These are phyloP conservation scores for Stemphylium lycopersici DNA, from an alignment of 2,329 filamentous ascomycete species.

Conservation along the genomic window DNA sequence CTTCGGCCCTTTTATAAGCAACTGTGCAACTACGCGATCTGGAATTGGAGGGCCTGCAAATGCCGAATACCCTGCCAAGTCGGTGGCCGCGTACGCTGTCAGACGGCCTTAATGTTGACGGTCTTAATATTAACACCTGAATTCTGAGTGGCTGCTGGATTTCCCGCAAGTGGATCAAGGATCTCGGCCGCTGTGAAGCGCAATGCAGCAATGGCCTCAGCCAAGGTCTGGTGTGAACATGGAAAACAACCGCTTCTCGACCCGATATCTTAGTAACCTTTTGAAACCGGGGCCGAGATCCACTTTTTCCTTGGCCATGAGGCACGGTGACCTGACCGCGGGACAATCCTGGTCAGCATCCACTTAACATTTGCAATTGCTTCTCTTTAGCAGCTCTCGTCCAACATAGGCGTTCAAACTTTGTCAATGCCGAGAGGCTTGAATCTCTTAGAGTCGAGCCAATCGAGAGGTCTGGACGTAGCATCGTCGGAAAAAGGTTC, in stretches of 20 bases:
- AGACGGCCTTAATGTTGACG: neutral
- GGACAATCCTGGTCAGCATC: neutral
- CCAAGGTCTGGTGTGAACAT: neutral
- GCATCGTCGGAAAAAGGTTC: neutral
- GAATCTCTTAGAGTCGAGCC: neutral
- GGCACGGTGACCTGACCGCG: constrained; percentile 3
- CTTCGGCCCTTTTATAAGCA: neutral
- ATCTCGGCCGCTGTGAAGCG: neutral
- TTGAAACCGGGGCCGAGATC: neutral
- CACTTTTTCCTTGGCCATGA: constrained; percentile 7
- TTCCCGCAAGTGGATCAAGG: neutral
- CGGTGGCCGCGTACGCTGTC: neutral
- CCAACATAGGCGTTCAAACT: neutral
- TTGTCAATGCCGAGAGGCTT: neutral
- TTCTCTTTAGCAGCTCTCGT: neutral
- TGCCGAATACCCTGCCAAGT: neutral
- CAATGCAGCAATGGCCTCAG: neutral
- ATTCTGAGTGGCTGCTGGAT: neutral
- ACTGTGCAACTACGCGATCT: neutral
- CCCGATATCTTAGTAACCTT: constrained; percentile 1
- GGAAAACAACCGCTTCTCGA: constrained; percentile 3
- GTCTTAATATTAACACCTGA: neutral
- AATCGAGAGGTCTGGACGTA: neutral
- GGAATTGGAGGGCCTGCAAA: neutral
- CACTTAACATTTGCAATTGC: neutral